A percentile compares a stretch with the other conserved stretches of the same genome.
Evolutionary conservation across 495 filamentous ascomycete genomes (phyloP).

Genomic region (Podospora pseudocomata): DNA sequence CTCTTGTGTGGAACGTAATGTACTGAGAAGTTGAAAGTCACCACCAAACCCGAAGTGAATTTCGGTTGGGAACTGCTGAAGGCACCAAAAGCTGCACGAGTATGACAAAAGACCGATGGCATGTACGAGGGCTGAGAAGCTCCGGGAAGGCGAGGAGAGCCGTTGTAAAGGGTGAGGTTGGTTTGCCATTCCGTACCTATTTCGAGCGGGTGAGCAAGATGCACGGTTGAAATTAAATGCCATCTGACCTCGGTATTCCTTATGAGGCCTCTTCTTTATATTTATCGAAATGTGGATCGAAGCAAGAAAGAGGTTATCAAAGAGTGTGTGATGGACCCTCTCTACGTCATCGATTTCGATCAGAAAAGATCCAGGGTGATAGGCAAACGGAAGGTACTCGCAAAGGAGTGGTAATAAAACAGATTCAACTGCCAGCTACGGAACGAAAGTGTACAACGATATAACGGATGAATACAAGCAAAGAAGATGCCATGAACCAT

Average conservation of each 20-base stretch:
- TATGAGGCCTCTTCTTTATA: background rate
- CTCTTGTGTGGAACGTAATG: too few relatives aligned
- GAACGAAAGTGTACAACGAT: too few relatives aligned
- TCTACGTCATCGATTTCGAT: constrained; percentile 2
- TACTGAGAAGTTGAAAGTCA: constrained; percentile 74
- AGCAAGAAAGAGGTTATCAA: background rate
- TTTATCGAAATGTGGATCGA: background rate
- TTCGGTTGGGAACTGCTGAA: constrained; percentile 34
- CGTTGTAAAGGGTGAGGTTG: constrained; percentile 80
- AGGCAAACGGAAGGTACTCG: background rate
- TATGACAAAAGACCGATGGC: constrained; percentile 67
- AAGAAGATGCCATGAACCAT: background rate
- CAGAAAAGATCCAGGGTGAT: background rate
- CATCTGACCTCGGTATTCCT: background rate
- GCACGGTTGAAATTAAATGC: background rate
- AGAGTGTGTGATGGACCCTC: background rate
- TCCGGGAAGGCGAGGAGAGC: constrained; percentile 64
- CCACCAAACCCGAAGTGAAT: constrained; percentile 73
- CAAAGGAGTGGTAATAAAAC: too few relatives aligned
- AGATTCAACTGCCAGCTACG: too few relatives aligned
- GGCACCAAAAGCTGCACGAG: constrained; percentile 62
- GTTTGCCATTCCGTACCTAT: constrained; percentile 21
- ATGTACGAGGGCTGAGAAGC: constrained; percentile 67
- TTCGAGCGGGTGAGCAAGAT: background rate
- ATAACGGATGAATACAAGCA: too few relatives aligned